A percentile compares a stretch with the other conserved stretches of the same genome.
Evolutionary conservation across 441 rosid genomes (phyloP).

Genomic region (Cnidoscolus chayamansa): DNA sequence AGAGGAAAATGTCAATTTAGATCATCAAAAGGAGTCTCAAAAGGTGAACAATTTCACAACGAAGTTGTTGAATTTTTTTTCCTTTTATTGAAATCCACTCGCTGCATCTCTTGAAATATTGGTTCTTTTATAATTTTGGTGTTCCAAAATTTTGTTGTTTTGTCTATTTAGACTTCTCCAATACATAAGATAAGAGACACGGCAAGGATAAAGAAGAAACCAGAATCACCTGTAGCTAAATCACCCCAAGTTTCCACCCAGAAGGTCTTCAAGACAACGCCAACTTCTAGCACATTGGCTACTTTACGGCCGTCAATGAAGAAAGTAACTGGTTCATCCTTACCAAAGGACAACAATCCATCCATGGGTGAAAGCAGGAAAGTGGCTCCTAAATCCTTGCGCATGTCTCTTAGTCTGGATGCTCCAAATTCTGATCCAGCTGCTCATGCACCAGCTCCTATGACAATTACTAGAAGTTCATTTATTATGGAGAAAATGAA

Average conservation of each 20-base stretch:
- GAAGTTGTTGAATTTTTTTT: neutral
- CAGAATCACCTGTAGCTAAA: slow-evolving; percentile 40
- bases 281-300: slow-evolving; percentile 38
- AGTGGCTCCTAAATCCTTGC: slow-evolving; percentile 71
- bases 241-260: slow-evolving; percentile 44
- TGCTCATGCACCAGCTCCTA: slow-evolving; percentile 34
- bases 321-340: slow-evolving; percentile 35
- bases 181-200: slow-evolving; percentile 40
- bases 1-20: slow-evolving; percentile 33
- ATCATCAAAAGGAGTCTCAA: slow-evolving; percentile 38
- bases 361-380: slow-evolving; percentile 46
- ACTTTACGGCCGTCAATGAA: slow-evolving; percentile 39
- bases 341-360: slow-evolving; percentile 34
- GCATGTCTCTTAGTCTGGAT: slow-evolving; percentile 54
- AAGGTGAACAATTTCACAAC: slow-evolving; percentile 46
- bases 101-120: slow-evolving; percentile 11
- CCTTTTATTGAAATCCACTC: neutral
- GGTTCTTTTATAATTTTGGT: slow-evolving; percentile 17
- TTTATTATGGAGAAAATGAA: slow-evolving; percentile 94
- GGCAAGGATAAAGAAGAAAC: slow-evolving; percentile 49
- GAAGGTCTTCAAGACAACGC: slow-evolving; percentile 47
- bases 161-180: slow-evolving; percentile 40
- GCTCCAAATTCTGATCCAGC: slow-evolving; percentile 43
- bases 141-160: slow-evolving; percentile 9
- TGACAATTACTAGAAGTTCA: slow-evolving; percentile 49